These are phyloP conservation scores for Escallonia rubra DNA, from an alignment of 129 eudicot genomes.

Conservation along the genomic window DNA sequence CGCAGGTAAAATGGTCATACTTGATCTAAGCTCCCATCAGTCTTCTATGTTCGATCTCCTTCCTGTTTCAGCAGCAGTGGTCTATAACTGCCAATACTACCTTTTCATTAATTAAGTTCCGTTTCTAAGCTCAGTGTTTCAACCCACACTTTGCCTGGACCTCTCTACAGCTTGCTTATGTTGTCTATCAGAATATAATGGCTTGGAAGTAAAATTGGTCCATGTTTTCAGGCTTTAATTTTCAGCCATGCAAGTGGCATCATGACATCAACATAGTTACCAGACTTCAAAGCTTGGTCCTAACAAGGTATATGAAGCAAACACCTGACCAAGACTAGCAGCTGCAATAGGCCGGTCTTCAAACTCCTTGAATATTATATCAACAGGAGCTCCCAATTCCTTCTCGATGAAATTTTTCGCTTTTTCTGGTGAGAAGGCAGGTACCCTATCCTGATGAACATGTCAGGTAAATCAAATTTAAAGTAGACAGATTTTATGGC, in stretches of 20 bases:
- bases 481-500: neutral
- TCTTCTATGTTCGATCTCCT: neutral
- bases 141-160: too few species aligned
- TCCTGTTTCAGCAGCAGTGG: too few species aligned
- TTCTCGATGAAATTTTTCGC: slow-evolving; percentile 63
- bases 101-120: too few species aligned
- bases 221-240: too few species aligned
- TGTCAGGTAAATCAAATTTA: slow-evolving; percentile 9
- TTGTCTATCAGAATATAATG: too few species aligned
- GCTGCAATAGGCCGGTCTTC: slow-evolving; percentile 97
- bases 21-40: neutral
- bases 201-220: too few species aligned
- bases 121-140: too few species aligned
- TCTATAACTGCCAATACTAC: too few species aligned
- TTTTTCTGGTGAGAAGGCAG: slow-evolving; percentile 79
- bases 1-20: neutral
- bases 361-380: slow-evolving; percentile 68
- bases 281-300: neutral
- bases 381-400: slow-evolving; percentile 87
- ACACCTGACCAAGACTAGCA: slow-evolving; percentile 99
- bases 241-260: neutral
- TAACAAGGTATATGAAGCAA: slow-evolving; percentile 12
- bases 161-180: too few species aligned
- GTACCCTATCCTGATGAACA: slow-evolving; percentile 82
- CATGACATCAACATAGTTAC: neutral